Base-by-base conservation (phyloP, 257 asterid genomes). In the Nicotiana obtusifolia region DNA sequence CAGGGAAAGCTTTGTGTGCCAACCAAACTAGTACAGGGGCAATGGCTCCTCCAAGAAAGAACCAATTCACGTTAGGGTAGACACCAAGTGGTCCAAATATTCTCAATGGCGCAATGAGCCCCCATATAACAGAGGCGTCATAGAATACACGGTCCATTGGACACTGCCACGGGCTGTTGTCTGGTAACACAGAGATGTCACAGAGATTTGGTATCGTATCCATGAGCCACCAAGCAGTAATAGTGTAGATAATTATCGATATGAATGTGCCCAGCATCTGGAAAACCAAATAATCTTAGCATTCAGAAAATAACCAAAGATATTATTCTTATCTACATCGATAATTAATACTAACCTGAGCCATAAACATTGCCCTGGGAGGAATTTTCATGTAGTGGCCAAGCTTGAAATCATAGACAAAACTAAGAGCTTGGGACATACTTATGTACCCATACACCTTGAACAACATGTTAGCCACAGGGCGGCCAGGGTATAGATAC, bases 371-470 rank as follows among this genome's bases (percentile, higher is more conserved):
- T n/a, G 91, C 86, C 81, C 90, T 85, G 4, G 97, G 94, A 13
- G 94, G 97, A 49, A 92, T 89, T 79, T 92, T 92, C 97, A 90
- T 92, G 85, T 92, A 90, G 68, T 89, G 94, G 4, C 97, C 94
- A 24, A 92, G 93, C 84, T 92, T 92, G 83, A 92, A 90, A 84
- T 92, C 95, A 22, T 53, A 2, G 3, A 92, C 26, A 71, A 92
- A 92, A 14, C 81, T 62, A 10, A 89, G 56, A 22, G 89, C 97
- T 86, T 92, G 97, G 6, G 41, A 8, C 95, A 92, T 90, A 86
- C 97, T 92, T 22, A 92, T 88, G 85, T 89, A 90, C 16, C 97
- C 94, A 54, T 87, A 92, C 5, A 87, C 91, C 80, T 92, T 92
- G 87, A 92, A 90, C 85, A 88, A 81, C 89, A 92, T 88, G 81